Evolutionary conservation across 352 stramenopile species (phyloP).

Genomic region (Thalassiosira exigua): DNA sequence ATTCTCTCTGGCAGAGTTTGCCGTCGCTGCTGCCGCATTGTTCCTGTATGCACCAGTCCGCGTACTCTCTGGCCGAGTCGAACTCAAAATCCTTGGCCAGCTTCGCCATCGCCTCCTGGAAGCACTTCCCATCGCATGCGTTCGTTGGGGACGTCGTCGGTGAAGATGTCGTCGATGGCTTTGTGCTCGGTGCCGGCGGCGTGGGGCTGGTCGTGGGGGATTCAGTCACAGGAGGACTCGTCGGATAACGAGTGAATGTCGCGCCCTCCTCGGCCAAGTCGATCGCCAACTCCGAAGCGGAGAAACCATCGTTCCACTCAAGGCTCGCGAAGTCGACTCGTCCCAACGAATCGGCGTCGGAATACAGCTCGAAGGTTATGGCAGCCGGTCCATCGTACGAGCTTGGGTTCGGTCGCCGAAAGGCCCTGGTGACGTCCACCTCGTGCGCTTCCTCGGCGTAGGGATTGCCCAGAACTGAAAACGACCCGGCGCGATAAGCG

Average conservation of each 20-base stretch:
- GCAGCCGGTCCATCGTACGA: not conserved
- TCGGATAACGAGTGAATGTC: too few species aligned
- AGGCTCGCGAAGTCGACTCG: conserved; percentile 23
- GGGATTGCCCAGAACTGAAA: conserved; percentile 14
- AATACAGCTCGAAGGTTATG: conserved; percentile 25
- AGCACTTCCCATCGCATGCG: conserved; percentile 5
- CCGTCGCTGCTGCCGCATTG: not conserved
- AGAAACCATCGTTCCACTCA: conserved; percentile 9
- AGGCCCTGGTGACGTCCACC: conserved; percentile 24
- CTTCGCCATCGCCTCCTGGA: not conserved
- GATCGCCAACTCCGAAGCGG: conserved; percentile 10
- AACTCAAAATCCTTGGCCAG: not conserved
- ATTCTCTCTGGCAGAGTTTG: not conserved
- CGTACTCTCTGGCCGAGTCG: not conserved
- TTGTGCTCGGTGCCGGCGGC: not conserved
- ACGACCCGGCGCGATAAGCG: conserved; percentile 3
- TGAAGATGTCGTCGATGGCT: conserved; percentile 1
- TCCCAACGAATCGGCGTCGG: conserved; percentile 1
- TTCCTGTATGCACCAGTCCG: not conserved
- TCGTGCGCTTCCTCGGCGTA: conserved; percentile 6
- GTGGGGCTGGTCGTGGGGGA: not conserved
- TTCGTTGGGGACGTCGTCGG: conserved; percentile 1
- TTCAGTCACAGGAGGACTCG: not conserved
- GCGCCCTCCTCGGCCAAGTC: conserved; percentile 1
- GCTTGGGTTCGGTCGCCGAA: conserved; percentile 6